Evolutionary conservation across 495 filamentous ascomycete species (phyloP).

Genomic region (Tuber melanosporum): DNA sequence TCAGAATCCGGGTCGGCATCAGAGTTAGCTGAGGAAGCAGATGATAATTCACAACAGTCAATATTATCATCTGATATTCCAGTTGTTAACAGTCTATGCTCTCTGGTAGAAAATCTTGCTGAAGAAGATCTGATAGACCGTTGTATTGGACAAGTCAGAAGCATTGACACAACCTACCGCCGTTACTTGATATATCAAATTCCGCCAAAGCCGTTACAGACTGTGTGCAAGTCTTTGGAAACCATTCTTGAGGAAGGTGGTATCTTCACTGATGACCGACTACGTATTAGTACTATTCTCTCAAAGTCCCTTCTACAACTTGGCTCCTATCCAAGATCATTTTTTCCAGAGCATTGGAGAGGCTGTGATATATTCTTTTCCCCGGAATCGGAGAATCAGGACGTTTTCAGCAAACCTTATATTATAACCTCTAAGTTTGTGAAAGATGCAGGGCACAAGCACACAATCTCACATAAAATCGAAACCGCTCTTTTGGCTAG

Average conservation of each 20-base stretch:
- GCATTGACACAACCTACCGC: neutral
- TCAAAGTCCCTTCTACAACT: constrained; percentile 18
- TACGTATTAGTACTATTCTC: constrained; percentile 10
- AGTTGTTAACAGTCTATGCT: constrained; percentile 4
- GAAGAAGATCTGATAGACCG: neutral
- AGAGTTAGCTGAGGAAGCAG: no score
- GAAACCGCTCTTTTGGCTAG: constrained; percentile 18
- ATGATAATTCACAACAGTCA: no score
- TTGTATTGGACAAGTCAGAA: neutral
- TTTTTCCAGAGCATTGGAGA: constrained; percentile 19
- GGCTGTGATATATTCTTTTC: constrained; percentile 23
- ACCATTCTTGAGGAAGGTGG: constrained; percentile 3
- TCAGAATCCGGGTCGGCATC: no score
- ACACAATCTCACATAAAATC: neutral
- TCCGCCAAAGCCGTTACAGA: neutral
- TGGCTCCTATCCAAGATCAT: constrained; percentile 17
- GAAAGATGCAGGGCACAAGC: neutral
- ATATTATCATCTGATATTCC: no score
- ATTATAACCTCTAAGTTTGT: constrained; percentile 1
- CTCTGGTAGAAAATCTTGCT: constrained; percentile 6
- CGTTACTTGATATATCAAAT: constrained; percentile 6
- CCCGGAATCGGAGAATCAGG: neutral
- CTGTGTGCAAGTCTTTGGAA: constrained; percentile 6
- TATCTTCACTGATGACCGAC: constrained; percentile 3
- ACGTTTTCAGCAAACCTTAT: constrained; percentile 3